Base-by-base conservation (phyloP, 176 grass and related monocot species). In the Poa pratensis region DNA sequence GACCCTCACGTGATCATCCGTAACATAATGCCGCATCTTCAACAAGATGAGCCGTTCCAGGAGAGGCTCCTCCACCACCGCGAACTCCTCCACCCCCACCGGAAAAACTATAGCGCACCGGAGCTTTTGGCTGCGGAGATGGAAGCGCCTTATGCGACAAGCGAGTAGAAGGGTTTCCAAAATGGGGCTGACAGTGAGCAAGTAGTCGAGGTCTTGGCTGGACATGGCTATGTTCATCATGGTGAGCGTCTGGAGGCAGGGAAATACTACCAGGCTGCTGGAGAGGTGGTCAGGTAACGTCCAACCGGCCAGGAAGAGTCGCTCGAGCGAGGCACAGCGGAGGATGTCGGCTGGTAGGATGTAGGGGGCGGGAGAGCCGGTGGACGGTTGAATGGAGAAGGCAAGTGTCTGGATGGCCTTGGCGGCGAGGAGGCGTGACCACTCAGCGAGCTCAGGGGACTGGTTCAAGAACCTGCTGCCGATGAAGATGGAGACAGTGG, bases 1-100 rank as follows among this genome's bases (percentile, higher is more conserved):
- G 37, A 90, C 6, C 19, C 0, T 18, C 35, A 34, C 6, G 22
- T 10, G 11, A 71, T 11, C 18, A 6, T 4, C 9, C 11, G 35
- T 6, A 70, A n/a, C 37, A 45, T 14, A 23, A 14, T 0, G 2
- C 11, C 0, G 23, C 0, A 5, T 12, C 39, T 27, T 23, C 42
- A 46, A 9, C 39, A 86, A 0, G 42, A 90, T 32, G 69, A 90
- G 45, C 22, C 65, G 78, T 30, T 82, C 78, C 27, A 90, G 43
- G 30, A 15, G 23, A 0, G 78, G 78, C 1, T 78, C 40, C 3
- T 82, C 70, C 26, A 76, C 40, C n/a, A 74, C 13, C 9, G 18
- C 53, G 45, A 88, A 30, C 9, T 88, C 81, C 9, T 10, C 14
- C 11, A 26, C 81, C 9, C 6, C 14, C 11, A 26, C 8, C 30